A percentile compares a stretch with the other conserved stretches of the same genome.
These are phyloP conservation scores for Pulveroboletus sp. DNA, from an alignment of 768 basidiomycete species.

Conservation along the genomic window DNA sequence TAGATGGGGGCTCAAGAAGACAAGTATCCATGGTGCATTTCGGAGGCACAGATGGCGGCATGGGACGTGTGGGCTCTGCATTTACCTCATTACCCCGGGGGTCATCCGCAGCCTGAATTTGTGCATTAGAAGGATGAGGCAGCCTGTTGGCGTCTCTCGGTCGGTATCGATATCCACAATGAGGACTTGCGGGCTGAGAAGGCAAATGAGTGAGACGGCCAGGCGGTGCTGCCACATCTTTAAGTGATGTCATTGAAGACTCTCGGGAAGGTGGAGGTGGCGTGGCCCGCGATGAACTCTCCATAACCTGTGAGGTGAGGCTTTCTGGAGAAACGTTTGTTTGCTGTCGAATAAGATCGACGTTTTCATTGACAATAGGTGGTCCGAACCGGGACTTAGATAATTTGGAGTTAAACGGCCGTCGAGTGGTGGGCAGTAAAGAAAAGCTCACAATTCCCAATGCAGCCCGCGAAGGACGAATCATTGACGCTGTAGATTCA, in stretches of 20 bases:
- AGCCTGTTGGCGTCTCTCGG: slow-evolving; percentile 7
- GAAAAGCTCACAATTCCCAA: slow-evolving; percentile 15
- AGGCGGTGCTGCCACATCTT: slow-evolving; percentile 3
- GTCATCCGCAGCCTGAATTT: not conserved
- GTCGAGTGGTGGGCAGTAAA: too few species aligned
- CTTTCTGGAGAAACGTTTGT: slow-evolving; percentile 17
- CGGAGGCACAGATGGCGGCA: slow-evolving; percentile 3
- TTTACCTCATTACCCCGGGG: slow-evolving; percentile 1
- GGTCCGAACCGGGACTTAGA: slow-evolving; percentile 31
- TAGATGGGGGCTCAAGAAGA: slow-evolving; percentile 4
- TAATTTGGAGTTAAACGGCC: not conserved
- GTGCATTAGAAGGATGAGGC: not conserved
- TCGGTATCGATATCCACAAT: slow-evolving; percentile 5
- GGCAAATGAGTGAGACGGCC: slow-evolving; percentile 19
- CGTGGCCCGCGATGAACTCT: slow-evolving; percentile 20
- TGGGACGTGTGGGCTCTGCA: slow-evolving; percentile 6
- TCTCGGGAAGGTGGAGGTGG: slow-evolving; percentile 29
- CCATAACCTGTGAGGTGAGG: slow-evolving; percentile 7
- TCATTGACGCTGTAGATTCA: slow-evolving; percentile 5
- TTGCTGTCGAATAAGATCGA: slow-evolving; percentile 4
- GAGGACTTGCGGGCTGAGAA: slow-evolving; percentile 19
- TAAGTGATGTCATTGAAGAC: slow-evolving; percentile 22
- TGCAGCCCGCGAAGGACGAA: slow-evolving; percentile 16
- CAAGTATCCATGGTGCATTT: slow-evolving; percentile 8
- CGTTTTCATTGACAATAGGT: slow-evolving; percentile 21